Evolutionary conservation across 1,284 basidiomycete species (phyloP), one percentile per base, ranked within the genome.

Genomic region (Mycena sp.): DNA sequence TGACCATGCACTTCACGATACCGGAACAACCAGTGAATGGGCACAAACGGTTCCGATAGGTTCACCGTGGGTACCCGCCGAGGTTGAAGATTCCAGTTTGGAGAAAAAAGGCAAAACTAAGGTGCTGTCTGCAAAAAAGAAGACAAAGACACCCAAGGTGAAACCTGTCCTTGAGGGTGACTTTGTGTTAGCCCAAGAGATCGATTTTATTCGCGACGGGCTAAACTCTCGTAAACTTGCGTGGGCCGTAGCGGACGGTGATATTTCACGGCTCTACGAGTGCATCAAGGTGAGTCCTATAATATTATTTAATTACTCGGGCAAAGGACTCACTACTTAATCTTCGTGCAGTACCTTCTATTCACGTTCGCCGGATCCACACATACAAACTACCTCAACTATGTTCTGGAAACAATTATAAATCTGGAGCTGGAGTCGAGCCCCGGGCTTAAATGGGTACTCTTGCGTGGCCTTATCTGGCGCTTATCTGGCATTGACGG

Each of bases 361-460:
- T 69, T 74, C 48, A 61, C 65, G 5, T 72, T 73, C 61, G 73
- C 70, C 3, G 71, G 72, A 6, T 73, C 69, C 9, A 65, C 56
- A 6, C 71, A 73, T 48, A 61, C 67, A 21, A 74, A 75, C 21
- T 75, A 75, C n/a, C n/a, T n/a, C n/a, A 55, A 45, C 17, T 74
- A 74, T 50, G 55, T 72, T 9, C 70, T 74, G 19, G 69, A 73
- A 58, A 63, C 54, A 1, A 65, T 72, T 38, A 51, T 43, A 41
- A 60, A 67, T 29, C 49, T 71, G 1, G 69, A 73, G 48, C 61
- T 67, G n/a, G 70, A 74, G 46, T 72, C 64, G 7, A 64, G 56
- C 12, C 55, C 23, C 25, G 61, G 54, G 12, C 62, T 71, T 4
- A 49, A 49, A 16, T 32, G 52, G 6, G 62, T 65, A 4, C 57